Conservation (phyloP, 495 filamentous ascomycete species). For the Echria macrotheca region DNA sequence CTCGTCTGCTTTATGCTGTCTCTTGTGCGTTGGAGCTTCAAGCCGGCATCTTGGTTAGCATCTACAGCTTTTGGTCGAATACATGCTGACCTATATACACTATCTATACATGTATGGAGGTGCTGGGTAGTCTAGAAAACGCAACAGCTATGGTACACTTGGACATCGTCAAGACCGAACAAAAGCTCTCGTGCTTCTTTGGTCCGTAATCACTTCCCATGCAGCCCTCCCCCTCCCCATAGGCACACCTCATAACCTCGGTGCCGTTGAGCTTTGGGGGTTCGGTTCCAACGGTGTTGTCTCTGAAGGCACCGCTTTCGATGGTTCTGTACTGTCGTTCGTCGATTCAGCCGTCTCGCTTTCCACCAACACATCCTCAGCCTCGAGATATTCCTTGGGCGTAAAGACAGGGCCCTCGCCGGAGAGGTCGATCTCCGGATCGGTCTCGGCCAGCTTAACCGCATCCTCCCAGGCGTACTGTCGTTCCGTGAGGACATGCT, state of each 20-base stretch:
- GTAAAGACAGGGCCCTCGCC: conserved; percentile 44
- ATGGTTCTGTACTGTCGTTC: too few species aligned
- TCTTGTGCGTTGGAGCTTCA: too few species aligned
- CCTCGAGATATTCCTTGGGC: conserved; percentile 37
- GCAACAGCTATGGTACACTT: neutral
- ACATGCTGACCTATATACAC: conserved; percentile 16
- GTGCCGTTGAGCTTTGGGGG: conserved; percentile 11
- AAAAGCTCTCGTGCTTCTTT: neutral
- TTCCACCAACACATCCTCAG: conserved; percentile 12
- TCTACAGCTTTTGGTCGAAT: neutral
- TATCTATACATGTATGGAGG: conserved; percentile 20
- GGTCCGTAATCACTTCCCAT: neutral
- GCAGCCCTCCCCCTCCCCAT: neutral
- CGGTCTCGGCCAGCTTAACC: conserved; percentile 58
- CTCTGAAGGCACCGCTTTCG: too few species aligned
- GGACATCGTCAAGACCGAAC: too few species aligned
- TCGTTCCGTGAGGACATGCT: conserved; percentile 78
- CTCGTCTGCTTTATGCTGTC: conserved; percentile 23
- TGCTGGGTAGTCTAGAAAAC: neutral
- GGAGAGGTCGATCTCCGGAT: conserved; percentile 58
- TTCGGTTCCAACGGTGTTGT: conserved; percentile 10
- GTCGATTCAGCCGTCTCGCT: too few species aligned
- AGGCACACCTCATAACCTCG: conserved; percentile 19
- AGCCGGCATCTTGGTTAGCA: neutral
- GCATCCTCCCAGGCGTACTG: conserved; percentile 90